These are phyloP conservation scores for Blastobotrys attinorum DNA, from an alignment of 805 yeast genomes.

Conservation along the genomic window DNA sequence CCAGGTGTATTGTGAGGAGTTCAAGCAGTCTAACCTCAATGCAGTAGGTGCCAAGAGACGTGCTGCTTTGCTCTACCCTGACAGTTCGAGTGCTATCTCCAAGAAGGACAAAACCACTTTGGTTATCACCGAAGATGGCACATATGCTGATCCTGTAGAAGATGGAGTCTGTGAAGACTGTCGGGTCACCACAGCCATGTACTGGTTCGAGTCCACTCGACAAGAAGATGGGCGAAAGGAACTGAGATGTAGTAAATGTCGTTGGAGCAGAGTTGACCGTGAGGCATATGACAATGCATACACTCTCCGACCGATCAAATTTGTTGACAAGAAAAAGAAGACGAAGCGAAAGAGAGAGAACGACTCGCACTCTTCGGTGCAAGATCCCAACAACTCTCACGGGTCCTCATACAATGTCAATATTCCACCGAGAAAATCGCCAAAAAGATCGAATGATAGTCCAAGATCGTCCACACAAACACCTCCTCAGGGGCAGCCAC, in stretches of 20 bases:
- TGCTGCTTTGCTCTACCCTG: not conserved
- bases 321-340: not conserved
- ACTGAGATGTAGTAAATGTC: constrained; percentile 12
- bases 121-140: no score
- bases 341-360: no score
- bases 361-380: no score
- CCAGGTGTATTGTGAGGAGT: constrained; percentile 23
- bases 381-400: no score
- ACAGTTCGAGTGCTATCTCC: not conserved
- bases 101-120: no score
- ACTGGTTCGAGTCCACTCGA: no score
- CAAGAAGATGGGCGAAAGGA: not conserved
- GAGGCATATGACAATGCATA: constrained; percentile 8
- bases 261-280: constrained; percentile 11
- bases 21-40: constrained; percentile 15
- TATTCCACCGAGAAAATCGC: no score
- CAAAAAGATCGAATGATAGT: no score
- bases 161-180: not conserved
- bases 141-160: not conserved
- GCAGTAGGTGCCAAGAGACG: constrained; percentile 8
- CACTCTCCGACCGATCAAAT: not conserved
- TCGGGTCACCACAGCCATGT: no score
- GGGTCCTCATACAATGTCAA: no score
- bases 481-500: not conserved
- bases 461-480: no score